phyloP scores from a whole-genome alignment of 2,329 filamentous ascomycete genomes.

The Chaetomiaceae sp. region DNA sequence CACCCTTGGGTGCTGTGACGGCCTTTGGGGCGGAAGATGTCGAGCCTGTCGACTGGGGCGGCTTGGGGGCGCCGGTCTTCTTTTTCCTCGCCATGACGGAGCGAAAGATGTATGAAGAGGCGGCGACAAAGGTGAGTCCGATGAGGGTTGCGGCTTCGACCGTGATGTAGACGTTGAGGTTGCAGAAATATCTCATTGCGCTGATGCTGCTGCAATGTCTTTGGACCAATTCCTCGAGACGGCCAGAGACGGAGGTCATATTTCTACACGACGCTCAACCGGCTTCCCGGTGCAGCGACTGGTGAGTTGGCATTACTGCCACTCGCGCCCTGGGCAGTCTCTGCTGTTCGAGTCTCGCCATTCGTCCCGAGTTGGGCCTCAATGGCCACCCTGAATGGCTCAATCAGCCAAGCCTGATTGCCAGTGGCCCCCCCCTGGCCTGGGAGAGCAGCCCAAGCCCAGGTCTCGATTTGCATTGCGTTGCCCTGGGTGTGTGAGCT shows the following conservation, averaged over 20 bases:
- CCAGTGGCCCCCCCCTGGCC: background rate
- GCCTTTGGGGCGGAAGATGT: background rate
- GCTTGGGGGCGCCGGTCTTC: constrained; percentile 24
- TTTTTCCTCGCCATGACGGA: constrained; percentile 23
- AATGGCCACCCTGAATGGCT: constrained; percentile 15
- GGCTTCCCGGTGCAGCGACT: background rate
- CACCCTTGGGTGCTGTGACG: constrained; percentile 2
- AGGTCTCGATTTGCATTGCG: too few species aligned
- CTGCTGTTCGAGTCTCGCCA: constrained; percentile 7
- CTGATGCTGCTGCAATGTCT: constrained; percentile 12
- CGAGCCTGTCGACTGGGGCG: constrained; percentile 9
- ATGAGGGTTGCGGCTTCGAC: constrained; percentile 26
- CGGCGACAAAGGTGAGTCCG: constrained; percentile 21
- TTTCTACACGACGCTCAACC: constrained; percentile 13
- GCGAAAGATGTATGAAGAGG: constrained; percentile 19
- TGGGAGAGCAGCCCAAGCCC: too few species aligned
- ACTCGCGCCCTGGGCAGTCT: background rate
- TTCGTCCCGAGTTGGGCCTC: constrained; percentile 21
- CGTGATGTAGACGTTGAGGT: constrained; percentile 22
- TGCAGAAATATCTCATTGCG: constrained; percentile 18
- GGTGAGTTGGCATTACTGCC: constrained; percentile 13
- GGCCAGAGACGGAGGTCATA: constrained; percentile 5
- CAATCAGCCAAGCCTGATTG: constrained; percentile 5
- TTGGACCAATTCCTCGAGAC: background rate
- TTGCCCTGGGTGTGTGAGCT: constrained; percentile 9